These are phyloP conservation scores for Purpureocillium takamizusanense DNA, from an alignment of 2,329 filamentous ascomycete species.

Conservation along the genomic window DNA sequence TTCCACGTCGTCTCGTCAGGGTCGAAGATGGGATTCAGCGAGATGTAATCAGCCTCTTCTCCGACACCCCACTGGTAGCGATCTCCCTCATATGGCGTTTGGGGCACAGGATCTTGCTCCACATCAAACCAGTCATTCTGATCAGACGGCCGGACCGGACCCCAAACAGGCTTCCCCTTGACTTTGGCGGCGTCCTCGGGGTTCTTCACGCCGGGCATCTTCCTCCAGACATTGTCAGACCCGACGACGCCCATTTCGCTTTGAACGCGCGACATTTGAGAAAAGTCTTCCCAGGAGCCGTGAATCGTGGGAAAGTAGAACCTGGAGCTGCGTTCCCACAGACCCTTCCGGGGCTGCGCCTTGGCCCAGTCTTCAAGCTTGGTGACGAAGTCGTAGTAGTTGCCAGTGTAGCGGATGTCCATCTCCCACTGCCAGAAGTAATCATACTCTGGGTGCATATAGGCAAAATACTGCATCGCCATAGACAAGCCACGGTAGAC, in stretches of 20 bases:
- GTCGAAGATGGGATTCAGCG: slow-evolving; percentile 86
- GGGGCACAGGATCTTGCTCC: slow-evolving; percentile 65
- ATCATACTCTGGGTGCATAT: slow-evolving; percentile 81
- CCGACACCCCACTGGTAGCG: slow-evolving; percentile 79
- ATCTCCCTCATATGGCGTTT: slow-evolving; percentile 65
- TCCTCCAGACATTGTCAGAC: slow-evolving; percentile 59
- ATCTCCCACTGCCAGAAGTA: slow-evolving; percentile 96
- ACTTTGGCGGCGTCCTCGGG: slow-evolving; percentile 24
- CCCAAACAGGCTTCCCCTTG: slow-evolving; percentile 67
- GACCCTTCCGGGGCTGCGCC: slow-evolving; percentile 65
- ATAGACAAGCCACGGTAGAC: slow-evolving; percentile 90
- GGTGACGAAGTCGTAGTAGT: slow-evolving; percentile 69
- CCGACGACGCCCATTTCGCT: slow-evolving; percentile 59
- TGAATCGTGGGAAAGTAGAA: slow-evolving; percentile 73
- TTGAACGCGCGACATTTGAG: slow-evolving; percentile 63
- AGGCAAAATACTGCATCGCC: slow-evolving; percentile 89
- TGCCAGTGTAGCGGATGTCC: slow-evolving; percentile 83
- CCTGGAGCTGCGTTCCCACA: slow-evolving; percentile 72
- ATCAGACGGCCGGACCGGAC: slow-evolving; percentile 62
- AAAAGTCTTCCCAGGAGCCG: slow-evolving; percentile 72
- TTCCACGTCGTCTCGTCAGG: slow-evolving; percentile 81
- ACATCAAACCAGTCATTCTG: slow-evolving; percentile 63
- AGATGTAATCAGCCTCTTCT: slow-evolving; percentile 86
- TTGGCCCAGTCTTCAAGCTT: slow-evolving; percentile 62
- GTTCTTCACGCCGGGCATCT: slow-evolving; percentile 30